These are phyloP conservation scores for Wickerhamomyces pijperi DNA, from an alignment of 805 yeast species.

Conservation along the genomic window DNA sequence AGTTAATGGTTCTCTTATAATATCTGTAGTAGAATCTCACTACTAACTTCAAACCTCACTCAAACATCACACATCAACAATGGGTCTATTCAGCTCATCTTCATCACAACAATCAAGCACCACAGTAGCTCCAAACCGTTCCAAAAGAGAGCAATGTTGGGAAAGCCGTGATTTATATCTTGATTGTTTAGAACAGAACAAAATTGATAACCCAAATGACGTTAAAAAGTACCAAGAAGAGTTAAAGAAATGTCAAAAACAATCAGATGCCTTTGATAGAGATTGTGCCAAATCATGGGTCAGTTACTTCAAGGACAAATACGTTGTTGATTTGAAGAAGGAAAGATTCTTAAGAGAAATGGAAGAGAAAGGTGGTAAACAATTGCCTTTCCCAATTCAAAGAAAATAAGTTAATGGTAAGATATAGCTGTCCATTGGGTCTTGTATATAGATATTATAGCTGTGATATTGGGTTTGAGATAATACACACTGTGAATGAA, in stretches of 20 bases:
- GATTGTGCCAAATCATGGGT: slow-evolving; percentile 85
- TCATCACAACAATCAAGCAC: slow-evolving; percentile 21
- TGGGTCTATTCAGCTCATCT: slow-evolving; percentile 36
- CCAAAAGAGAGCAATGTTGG: slow-evolving; percentile 78
- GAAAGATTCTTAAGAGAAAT: slow-evolving; percentile 58
- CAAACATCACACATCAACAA: slow-evolving; percentile 11
- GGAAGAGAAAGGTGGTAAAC: slow-evolving; percentile 49
- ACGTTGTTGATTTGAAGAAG: slow-evolving; percentile 65
- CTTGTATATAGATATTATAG: too few relatives aligned
- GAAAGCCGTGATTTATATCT: slow-evolving; percentile 74
- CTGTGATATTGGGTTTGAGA: too few relatives aligned
- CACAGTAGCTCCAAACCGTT: slow-evolving; percentile 42
- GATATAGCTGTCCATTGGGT: too few relatives aligned
- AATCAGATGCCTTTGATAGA: slow-evolving; percentile 50
- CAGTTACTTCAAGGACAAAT: slow-evolving; percentile 80
- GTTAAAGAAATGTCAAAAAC: slow-evolving; percentile 41
- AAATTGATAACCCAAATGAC: slow-evolving; percentile 62
- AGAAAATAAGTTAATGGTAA: too few relatives aligned
- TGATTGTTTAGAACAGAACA: slow-evolving; percentile 57
- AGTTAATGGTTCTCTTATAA: too few relatives aligned
- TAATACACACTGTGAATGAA: too few relatives aligned
- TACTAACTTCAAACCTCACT: not conserved
- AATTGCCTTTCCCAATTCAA: slow-evolving; percentile 17
- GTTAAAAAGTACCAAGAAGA: slow-evolving; percentile 35
- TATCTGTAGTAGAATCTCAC: too few relatives aligned